Evolutionary conservation across 257 asterid species (phyloP).

Genomic region (Solanum gracilifrons): DNA sequence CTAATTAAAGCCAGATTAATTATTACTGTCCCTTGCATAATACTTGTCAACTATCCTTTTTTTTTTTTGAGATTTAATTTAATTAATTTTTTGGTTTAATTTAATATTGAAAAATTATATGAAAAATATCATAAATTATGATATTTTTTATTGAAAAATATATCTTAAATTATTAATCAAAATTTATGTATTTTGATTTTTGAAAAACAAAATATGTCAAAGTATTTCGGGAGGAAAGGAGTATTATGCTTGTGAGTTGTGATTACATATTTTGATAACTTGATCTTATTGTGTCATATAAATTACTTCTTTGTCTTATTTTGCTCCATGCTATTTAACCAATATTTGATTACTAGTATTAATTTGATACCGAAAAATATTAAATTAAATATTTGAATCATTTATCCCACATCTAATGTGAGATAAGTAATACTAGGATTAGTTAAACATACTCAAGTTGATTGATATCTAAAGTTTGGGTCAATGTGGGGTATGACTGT

Average conservation of each 20-base stretch:
- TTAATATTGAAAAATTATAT: background rate
- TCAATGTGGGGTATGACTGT: too few relatives aligned
- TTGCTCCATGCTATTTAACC: background rate
- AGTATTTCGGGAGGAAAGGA: background rate
- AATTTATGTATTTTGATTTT: background rate
- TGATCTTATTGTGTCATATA: background rate
- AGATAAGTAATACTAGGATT: background rate
- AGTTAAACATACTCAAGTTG: background rate
- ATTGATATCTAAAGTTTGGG: too few relatives aligned
- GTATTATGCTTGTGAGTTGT: background rate
- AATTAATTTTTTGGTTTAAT: background rate
- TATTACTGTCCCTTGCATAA: background rate
- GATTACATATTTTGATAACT: background rate
- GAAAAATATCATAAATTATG: background rate
- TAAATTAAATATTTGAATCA: too few relatives aligned
- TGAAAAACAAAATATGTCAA: too few relatives aligned
- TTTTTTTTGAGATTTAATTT: accelerated
- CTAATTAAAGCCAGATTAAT: background rate
- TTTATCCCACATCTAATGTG: background rate
- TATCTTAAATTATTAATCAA: background rate
- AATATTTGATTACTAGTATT: background rate
- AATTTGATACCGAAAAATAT: too few relatives aligned
- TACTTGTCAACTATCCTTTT: background rate
- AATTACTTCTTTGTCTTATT: background rate
- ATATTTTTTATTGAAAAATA: background rate